A percentile compares a stretch with the other conserved stretches of the same genome.
Evolutionary conservation across 2,329 filamentous ascomycete species (phyloP).

Genomic region (Esteya vermicola): DNA sequence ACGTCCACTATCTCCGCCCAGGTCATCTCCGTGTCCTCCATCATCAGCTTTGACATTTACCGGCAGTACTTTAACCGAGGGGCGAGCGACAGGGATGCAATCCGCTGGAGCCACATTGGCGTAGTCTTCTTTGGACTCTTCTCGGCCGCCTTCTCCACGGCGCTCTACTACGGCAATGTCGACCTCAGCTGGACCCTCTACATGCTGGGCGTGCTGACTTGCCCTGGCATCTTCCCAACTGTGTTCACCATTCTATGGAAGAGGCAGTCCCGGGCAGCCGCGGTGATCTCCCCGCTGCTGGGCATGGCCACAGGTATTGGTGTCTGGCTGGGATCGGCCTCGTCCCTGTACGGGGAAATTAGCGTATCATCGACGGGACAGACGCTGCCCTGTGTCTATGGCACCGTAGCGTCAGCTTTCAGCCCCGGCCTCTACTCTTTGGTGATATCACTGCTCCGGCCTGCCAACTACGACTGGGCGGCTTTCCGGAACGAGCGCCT

Average conservation of each 20-base stretch:
- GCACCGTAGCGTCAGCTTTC: no score
- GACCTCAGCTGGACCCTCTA: constrained; percentile 24
- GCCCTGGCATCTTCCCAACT: constrained; percentile 19
- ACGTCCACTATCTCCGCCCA: constrained; percentile 71
- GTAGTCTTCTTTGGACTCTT: constrained; percentile 20
- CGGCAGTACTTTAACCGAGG: constrained; percentile 48
- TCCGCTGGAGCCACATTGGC: constrained; percentile 18
- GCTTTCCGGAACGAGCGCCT: no score
- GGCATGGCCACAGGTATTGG: constrained; percentile 19
- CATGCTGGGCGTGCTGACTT: constrained; percentile 14
- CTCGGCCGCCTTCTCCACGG: constrained; percentile 18
- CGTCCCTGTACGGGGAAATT: constrained; percentile 17
- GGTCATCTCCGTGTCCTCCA: constrained; percentile 73
- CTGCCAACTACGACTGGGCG: no score
- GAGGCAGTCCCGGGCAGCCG: constrained; percentile 21
- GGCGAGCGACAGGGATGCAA: constrained; percentile 10
- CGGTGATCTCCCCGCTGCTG: constrained; percentile 19
- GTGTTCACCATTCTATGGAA: constrained; percentile 22
- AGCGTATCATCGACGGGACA: no score
- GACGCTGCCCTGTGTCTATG: no score
- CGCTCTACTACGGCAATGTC: constrained; percentile 21
- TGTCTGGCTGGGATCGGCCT: constrained; percentile 22
- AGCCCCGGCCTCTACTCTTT: no score
- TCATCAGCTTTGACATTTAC: constrained; percentile 79
- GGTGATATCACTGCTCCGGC: no score